Percentiles rank a stretch among this genome's conserved stretches.
These are phyloP conservation scores for Tuber aestivum DNA, from an alignment of 495 filamentous ascomycete genomes.

Conservation along the genomic window DNA sequence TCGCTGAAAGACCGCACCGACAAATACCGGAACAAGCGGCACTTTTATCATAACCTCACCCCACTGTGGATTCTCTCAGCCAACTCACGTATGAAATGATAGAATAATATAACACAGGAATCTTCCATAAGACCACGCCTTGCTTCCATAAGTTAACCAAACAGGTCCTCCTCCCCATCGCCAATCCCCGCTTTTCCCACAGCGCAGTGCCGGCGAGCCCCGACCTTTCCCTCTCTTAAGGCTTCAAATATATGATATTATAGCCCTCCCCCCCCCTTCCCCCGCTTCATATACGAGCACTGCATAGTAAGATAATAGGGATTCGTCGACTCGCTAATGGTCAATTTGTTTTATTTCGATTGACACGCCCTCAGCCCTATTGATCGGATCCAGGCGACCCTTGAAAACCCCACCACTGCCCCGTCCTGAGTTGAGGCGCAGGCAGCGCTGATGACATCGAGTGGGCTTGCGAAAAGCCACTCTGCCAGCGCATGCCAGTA, in stretches of 20 bases:
- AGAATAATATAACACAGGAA: background rate
- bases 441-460: background rate
- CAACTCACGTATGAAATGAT: background rate
- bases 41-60: background rate
- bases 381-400: background rate
- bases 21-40: background rate
- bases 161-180: background rate
- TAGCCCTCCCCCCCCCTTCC: background rate
- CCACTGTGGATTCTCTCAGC: background rate
- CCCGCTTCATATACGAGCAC: too few species aligned
- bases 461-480: background rate
- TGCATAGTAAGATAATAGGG: background rate
- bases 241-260: background rate
- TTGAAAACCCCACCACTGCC: background rate
- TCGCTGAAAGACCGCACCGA: background rate
- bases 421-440: background rate
- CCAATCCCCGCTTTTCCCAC: background rate
- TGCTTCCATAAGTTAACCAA: background rate
- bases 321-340: background rate
- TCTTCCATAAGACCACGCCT: background rate
- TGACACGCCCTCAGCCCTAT: background rate
- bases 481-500: slow-evolving; percentile 2
- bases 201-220: background rate
- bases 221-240: background rate
- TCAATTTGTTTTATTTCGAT: background rate